Base-by-base conservation (phyloP, 805 yeast species). In the Schizosaccharomyces pombe region DNA sequence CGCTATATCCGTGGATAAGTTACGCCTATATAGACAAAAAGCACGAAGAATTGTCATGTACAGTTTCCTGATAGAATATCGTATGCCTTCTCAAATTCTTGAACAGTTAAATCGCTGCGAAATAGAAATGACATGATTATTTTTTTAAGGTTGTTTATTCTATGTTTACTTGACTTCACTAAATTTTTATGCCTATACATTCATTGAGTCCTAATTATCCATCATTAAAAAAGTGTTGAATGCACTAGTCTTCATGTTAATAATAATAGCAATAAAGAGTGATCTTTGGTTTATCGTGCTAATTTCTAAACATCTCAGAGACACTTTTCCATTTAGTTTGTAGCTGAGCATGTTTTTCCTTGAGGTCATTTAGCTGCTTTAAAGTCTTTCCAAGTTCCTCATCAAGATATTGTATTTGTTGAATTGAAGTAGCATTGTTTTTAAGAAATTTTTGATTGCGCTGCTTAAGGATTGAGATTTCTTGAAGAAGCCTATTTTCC, bases 41-140 rank as follows among this genome's bases (percentile, higher is more conserved):
- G 39, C 39, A 30, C 53, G 53, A 8, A 24, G 30, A 32, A 16
- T 31, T 76, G 84, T 62, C 72, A 85, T 54, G 75, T 82, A 4
- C 78, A 71, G 68, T 47, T 68, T 72, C 43, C 65, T 28, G 70
- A 60, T 67, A 70, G 47, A 69, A 68, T 58, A 64, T 22, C 31
- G 33, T 24, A 32, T 49, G 53, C 53, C 53, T 31, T 30, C 53
- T 14, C 34, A 32, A 16, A 14, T 49, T 6, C 12, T 49, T 2
- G 53, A 49, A 5, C 31, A 28, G 14, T 19, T 49, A 8, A 49
- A 32, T 32, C 53, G 53, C 3, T 30, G 28, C 19, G 53, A 49
- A 26, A 43, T 43, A 22, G 49, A 43, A 26, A 43, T 43, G 49
- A 43, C 28, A 28, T 43, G n/a, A n/a, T n/a, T n/a, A n/a, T n/a